Percentiles rank a stretch among this genome's conserved stretches.
These are phyloP conservation scores for Phytopythium mirpurense DNA, from an alignment of 352 stramenopile genomes.

Conservation along the genomic window DNA sequence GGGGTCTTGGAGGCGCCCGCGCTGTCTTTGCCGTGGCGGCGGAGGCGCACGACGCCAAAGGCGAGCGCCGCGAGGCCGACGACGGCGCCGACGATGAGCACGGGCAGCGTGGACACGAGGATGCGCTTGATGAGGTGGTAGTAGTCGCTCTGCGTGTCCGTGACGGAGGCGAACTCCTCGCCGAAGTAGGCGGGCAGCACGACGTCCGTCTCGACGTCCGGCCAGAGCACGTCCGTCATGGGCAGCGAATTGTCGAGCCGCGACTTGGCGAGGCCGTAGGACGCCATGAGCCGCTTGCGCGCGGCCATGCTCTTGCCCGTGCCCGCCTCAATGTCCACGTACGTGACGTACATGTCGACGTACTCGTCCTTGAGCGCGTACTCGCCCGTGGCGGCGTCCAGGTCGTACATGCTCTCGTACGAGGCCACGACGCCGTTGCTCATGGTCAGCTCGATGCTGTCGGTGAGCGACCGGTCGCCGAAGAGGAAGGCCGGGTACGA, in stretches of 20 bases:
- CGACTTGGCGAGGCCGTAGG: slow-evolving; percentile 45
- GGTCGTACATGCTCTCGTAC: slow-evolving; percentile 41
- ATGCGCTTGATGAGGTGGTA: slow-evolving; percentile 40
- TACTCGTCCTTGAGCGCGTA: slow-evolving; percentile 40
- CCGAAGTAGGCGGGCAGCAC: slow-evolving; percentile 51
- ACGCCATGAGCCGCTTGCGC: slow-evolving; percentile 60
- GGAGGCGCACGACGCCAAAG: slow-evolving; percentile 35
- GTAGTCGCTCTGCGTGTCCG: slow-evolving; percentile 20
- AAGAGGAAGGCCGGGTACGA: slow-evolving; percentile 61
- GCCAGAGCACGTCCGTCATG: slow-evolving; percentile 63
- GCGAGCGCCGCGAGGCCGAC: slow-evolving; percentile 26
- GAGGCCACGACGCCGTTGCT: slow-evolving; percentile 30
- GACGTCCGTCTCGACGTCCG: slow-evolving; percentile 40
- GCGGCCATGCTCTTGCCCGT: slow-evolving; percentile 67
- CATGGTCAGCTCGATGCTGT: slow-evolving; percentile 49
- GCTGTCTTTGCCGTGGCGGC: slow-evolving; percentile 24
- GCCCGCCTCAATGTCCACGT: slow-evolving; percentile 58
- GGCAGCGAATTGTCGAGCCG: slow-evolving; percentile 21
- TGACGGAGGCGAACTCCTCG: slow-evolving; percentile 39
- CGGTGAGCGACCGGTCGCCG: slow-evolving; percentile 36
- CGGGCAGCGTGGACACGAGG: slow-evolving; percentile 42
- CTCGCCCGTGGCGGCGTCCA: slow-evolving; percentile 12
- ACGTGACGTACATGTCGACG: slow-evolving; percentile 48
- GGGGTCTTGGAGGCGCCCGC: slow-evolving; percentile 15
- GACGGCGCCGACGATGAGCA: slow-evolving; percentile 47